Base-by-base conservation (phyloP, 1,284 basidiomycete species). In the Cryptococcus sp. region DNA sequence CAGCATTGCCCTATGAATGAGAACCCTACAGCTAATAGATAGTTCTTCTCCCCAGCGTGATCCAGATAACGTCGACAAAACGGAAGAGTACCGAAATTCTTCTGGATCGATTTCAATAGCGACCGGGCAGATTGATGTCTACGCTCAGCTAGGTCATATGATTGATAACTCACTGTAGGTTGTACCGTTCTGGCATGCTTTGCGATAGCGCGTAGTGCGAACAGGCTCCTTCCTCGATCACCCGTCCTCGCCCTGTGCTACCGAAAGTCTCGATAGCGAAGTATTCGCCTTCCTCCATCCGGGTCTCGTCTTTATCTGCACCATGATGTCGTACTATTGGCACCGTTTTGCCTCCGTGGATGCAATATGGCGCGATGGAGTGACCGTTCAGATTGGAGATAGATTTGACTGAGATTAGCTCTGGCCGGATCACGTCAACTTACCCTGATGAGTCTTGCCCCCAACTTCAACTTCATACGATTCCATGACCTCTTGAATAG, bases 181-280 rank as follows among this genome's bases (percentile, higher is more conserved):
- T 65, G 55, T 71, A 72, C 48, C 58, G 55, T 36, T 69, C 66
- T 1, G 76, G 74, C 59, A 68, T 55, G 35, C 65, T 34, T 30
- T 59, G 61, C 5, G 63, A 55, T 50, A 75, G 58, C 11, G 90
- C 91, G 70, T 97, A 99, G 76, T 98, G 96, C 35, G 92, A 96
- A 69, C 87, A 89, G 45, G 94, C 94, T 30, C 94, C 96, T 83
- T 83, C 83, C 68, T 98, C 95, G 11, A 90, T 81, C n/a, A 98
- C 91, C 46, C 86, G 83, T 3, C 95, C 96, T 44, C 88, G 82
- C n/a, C 96, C 96, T 0, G 95, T 98, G 31, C 89, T 90, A 30
- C 96, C 96, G 76, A 99, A 99, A 0, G 96, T 98, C 78, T 99
- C 96, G 61, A 99, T 97, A 13, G 96, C 96, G 74, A 93, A 98